Evolutionary conservation across 306 rosid species (phyloP).

Genomic region (Dalbergia cochinchinensis): DNA sequence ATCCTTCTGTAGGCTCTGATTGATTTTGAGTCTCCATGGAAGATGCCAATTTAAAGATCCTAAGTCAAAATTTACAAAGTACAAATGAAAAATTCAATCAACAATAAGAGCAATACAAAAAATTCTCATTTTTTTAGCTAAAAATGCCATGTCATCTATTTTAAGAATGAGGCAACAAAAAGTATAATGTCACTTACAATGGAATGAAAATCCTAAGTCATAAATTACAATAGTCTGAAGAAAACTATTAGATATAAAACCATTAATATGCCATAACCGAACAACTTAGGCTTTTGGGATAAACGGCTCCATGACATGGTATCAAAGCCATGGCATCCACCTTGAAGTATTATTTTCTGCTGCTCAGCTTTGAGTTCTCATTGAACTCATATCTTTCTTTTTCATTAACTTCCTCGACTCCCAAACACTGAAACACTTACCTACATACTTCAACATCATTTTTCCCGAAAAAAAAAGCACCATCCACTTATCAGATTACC

Average conservation of each 20-base stretch:
- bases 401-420: no score
- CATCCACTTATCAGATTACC: no score
- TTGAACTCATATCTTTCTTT: no score
- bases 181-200: not conserved
- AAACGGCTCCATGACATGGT: no score
- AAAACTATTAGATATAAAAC: not conserved
- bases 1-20: conserved; percentile 46
- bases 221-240: not conserved
- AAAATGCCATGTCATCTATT: conserved; percentile 13
- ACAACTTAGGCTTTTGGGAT: no score
- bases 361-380: no score
- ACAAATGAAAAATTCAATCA: conserved; percentile 14
- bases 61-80: conserved; percentile 37
- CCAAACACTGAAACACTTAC: no score
- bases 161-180: conserved; percentile 15
- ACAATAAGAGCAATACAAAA: not conserved
- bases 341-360: no score
- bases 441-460: no score
- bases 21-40: conserved; percentile 57
- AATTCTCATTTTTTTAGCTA: not conserved
- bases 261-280: no score
- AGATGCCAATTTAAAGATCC: conserved; percentile 33
- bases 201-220: not conserved
- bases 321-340: no score
- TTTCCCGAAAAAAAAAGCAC: no score